Percentiles rank a stretch among this genome's conserved stretches.
Conservation (phyloP, 331 rosid species). For the Pyrus hybrid region DNA sequence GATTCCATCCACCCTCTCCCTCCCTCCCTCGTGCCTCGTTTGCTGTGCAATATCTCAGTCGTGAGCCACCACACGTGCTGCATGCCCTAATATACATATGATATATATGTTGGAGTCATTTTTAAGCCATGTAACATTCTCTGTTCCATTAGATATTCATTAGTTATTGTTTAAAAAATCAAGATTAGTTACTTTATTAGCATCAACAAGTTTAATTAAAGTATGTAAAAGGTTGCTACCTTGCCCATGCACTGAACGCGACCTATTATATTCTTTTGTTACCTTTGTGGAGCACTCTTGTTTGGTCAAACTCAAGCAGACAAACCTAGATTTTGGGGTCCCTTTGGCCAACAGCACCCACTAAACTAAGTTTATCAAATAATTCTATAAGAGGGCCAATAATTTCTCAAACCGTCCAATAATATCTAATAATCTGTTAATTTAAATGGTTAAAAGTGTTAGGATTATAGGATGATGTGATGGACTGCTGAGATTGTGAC, state of each 20-base stretch:
- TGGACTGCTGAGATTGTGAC: too few relatives aligned
- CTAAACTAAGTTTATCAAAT: not conserved
- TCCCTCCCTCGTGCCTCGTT: not conserved
- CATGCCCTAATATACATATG: not conserved
- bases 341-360: not conserved
- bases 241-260: not conserved
- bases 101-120: slow-evolving; percentile 34
- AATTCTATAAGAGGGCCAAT: not conserved
- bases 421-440: too few relatives aligned
- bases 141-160: not conserved
- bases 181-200: not conserved
- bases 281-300: not conserved
- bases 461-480: too few relatives aligned
- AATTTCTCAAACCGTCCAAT: not conserved
- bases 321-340: not conserved
- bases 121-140: slow-evolving; percentile 44
- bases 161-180: not conserved
- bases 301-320: slow-evolving; percentile 6
- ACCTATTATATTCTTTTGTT: not conserved
- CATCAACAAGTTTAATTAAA: not conserved
- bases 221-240: not conserved
- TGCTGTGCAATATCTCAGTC: not conserved
- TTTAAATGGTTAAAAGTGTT: not conserved
- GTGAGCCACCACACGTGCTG: not conserved
- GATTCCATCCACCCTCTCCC: not conserved